Evolutionary conservation across 495 filamentous ascomycete genomes (phyloP), one percentile per base, ranked within the genome.

Genomic region (Trichoderma erinaceum): DNA sequence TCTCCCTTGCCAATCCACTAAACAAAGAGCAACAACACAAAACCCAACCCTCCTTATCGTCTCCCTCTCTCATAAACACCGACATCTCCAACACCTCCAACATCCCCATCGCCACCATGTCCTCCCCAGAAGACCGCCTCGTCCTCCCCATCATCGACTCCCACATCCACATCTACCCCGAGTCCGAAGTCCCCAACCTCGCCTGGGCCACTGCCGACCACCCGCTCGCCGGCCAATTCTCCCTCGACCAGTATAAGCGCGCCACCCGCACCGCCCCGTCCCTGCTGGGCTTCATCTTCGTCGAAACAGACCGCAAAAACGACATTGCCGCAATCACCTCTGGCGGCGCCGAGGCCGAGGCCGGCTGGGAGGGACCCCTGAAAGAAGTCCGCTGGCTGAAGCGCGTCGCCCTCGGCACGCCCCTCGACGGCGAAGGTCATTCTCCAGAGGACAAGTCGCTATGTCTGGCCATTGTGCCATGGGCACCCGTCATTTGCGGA

Each of bases 131-230:
- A 32, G 27, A 50, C 15, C 65, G 44, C 41, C 65, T 66, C 41
- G 13, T 66, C 25, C 65, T 78, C 68, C 77, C 75, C 69, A 84
- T 93, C 66, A 82, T 96, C 67, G 93, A 96, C 79, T 89, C 92
- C 11, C 93, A 97, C 80, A 88, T 96, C 77, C 93, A 96, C 78
- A 87, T 96, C 74, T 95, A 86, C 78, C 88, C 89, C 69, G 74
- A 79, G 65, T 83, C 86, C 44, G 88, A 92, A 70, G 75, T 89
- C 41, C 69, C 78, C 63, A 83, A 84, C 32, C 80, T 93, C 56
- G 76, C 85, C 67, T 96, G 91, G 92, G 75, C 73, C 70, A 84
- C 84, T 70, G 78, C 86, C 3, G 78, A 78, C 25, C 75, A 80
- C 67, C 86, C 86, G 3, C 80, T 96, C 4, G 78, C 83, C 56